These are phyloP conservation scores for Penicillium rolfsii DNA, from an alignment of 2,329 filamentous ascomycete species.

Conservation along the genomic window DNA sequence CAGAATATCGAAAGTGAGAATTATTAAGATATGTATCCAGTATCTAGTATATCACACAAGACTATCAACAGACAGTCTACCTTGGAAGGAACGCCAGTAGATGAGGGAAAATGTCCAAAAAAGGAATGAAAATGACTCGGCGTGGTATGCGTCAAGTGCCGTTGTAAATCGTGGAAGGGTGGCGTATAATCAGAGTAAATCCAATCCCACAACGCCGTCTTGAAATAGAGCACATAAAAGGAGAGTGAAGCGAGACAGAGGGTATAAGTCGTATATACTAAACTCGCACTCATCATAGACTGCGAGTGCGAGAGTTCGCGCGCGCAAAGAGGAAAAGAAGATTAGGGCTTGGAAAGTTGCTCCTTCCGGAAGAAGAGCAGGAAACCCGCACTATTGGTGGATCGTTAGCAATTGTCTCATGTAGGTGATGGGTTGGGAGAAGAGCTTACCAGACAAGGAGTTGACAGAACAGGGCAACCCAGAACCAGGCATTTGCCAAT, in stretches of 20 bases:
- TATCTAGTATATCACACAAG: constrained; percentile 2
- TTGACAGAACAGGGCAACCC: constrained; percentile 63
- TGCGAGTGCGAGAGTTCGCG: neutral
- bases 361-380: constrained; percentile 51
- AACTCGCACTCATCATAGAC: neutral
- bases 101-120: neutral
- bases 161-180: neutral
- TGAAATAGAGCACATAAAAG: neutral
- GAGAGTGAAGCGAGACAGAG: neutral
- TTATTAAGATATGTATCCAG: neutral
- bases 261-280: constrained; percentile 9
- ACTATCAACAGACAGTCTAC: neutral
- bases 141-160: neutral
- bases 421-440: neutral
- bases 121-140: neutral
- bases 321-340: neutral
- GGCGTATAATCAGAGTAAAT: neutral
- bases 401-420: neutral
- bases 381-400: constrained; percentile 37
- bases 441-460: constrained; percentile 52
- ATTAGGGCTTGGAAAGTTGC: constrained; percentile 49
- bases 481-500: constrained; percentile 60
- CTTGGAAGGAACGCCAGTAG: neutral
- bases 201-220: constrained; percentile 1
- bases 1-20: neutral